Base-by-base conservation (phyloP, 2,329 filamentous ascomycete genomes). In the Trichoderma gracile region DNA sequence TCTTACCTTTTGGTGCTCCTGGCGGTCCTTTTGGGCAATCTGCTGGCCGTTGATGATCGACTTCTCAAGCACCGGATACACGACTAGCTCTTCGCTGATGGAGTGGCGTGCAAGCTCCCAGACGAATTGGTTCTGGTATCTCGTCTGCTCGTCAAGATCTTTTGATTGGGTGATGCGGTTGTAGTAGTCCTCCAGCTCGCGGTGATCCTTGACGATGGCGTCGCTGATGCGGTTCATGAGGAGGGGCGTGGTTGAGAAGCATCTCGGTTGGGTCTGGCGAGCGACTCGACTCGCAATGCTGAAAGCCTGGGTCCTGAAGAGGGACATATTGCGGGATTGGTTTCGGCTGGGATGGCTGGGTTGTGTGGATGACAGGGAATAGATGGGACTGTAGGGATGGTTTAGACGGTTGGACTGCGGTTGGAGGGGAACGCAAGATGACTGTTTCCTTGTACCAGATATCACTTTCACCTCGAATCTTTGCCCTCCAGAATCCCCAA, bases 11-110 rank as follows among this genome's bases (percentile, higher is more conserved):
- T 80, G 78, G 67, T 84, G 81, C 65, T 83, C 78, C 2, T 73
- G 66, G 10, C 82, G 77, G 68, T 85, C 81, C 46, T 78, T 78
- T n/a, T 82, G 77, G 0, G 81, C 80, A 66, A 82, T 71, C 1
- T 70, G 66, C 30, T 76, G 74, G 47, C 82, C 82, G 1, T 75
- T 70, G 1, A 27, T 25, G 23, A 85, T 66, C 58, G 82, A 71
- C 65, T 80, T 78, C 69, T 84, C 81, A 21, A 86, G 74, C 1
- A 80, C 82, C 0, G 84, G 84, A 65, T 85, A 85, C 0, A 86
- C 74, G 14, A 86, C 75, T 0, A 83, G 69, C 67, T 83, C 80
- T 65, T 83, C 80, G 5, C 73, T 74, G n/a, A 82, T 72, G 0
- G 78, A 79, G 67, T 82, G 80, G 3, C 80, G 76, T 2, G 80